These are phyloP conservation scores for Flaveria sonorensis DNA, from an alignment of 129 eudicot species.

Conservation along the genomic window DNA sequence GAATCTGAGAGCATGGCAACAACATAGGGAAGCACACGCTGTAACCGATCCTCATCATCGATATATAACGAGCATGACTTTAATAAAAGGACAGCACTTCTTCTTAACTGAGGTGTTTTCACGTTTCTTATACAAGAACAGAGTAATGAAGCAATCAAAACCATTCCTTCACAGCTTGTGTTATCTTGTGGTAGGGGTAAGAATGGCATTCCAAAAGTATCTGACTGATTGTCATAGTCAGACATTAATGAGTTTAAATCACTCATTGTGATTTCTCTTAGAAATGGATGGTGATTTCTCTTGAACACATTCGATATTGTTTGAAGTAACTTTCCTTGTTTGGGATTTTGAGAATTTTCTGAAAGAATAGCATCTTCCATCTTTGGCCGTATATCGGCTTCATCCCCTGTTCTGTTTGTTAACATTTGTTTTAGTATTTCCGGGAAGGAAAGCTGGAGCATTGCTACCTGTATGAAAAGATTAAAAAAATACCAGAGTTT, in stretches of 20 bases:
- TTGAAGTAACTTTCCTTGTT: constrained; percentile 59
- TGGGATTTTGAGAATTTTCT: constrained; percentile 40
- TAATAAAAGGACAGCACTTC: constrained; percentile 70
- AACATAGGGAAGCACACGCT: constrained; percentile 90
- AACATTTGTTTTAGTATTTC: constrained; percentile 93
- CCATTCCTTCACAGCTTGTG: constrained; percentile 94
- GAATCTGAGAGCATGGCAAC: constrained; percentile 92
- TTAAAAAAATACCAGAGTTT: constrained; percentile 17
- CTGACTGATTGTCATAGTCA: constrained; percentile 86
- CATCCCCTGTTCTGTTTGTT: constrained; percentile 50
- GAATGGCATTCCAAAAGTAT: constrained; percentile 90
- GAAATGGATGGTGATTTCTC: constrained; percentile 69
- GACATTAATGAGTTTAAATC: constrained; percentile 76
- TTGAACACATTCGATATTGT: constrained; percentile 65
- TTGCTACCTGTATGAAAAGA: constrained; percentile 62
- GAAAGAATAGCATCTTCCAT: constrained; percentile 41
- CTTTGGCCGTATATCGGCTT: constrained; percentile 33
- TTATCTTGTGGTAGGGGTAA: constrained; percentile 77
- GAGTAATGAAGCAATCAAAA: constrained; percentile 85
- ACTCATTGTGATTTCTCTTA: constrained; percentile 61
- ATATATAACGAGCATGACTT: constrained; percentile 81
- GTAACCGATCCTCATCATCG: constrained; percentile 93
- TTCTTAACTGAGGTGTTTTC: constrained; percentile 81
- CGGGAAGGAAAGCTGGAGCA: constrained; percentile 81
- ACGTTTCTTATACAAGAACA: constrained; percentile 94